Evolutionary conservation across 306 rosid species (phyloP).

Genomic region (Rosa lucieae): DNA sequence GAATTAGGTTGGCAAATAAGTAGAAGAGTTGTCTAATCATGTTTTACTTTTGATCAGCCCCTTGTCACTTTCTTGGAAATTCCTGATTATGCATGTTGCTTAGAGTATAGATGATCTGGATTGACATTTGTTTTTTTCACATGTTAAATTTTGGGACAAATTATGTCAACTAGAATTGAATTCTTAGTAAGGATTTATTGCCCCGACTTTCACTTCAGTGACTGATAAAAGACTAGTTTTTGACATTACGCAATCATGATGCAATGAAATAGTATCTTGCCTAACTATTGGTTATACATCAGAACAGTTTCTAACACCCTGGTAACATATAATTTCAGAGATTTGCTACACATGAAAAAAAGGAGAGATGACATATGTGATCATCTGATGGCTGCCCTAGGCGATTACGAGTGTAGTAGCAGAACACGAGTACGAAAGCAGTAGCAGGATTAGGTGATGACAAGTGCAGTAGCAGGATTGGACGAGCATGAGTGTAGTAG

Average conservation of each 20-base stretch:
- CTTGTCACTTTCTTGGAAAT: not conserved
- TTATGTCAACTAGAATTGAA: not conserved
- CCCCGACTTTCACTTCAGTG: too few species aligned
- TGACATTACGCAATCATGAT: not conserved
- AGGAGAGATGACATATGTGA: constrained; percentile 59
- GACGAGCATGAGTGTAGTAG: too few species aligned
- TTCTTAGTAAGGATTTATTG: not conserved
- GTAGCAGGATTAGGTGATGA: too few species aligned
- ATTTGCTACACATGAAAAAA: constrained; percentile 57
- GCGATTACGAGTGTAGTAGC: not conserved
- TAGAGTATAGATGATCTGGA: not conserved
- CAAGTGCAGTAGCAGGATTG: too few species aligned
- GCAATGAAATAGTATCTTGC: not conserved
- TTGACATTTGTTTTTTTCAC: not conserved
- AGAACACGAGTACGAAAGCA: too few species aligned
- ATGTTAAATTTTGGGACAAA: not conserved
- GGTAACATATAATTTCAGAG: constrained; percentile 45
- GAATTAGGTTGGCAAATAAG: not conserved
- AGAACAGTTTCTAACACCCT: not conserved
- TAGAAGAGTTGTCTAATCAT: not conserved
- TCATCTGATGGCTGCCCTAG: constrained; percentile 61
- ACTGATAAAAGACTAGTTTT: not conserved
- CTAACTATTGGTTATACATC: constrained; percentile 4
- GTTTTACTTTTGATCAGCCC: not conserved
- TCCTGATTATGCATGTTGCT: not conserved